Conservation (phyloP, 352 stramenopile genomes). For the Phytophthora pini region DNA sequence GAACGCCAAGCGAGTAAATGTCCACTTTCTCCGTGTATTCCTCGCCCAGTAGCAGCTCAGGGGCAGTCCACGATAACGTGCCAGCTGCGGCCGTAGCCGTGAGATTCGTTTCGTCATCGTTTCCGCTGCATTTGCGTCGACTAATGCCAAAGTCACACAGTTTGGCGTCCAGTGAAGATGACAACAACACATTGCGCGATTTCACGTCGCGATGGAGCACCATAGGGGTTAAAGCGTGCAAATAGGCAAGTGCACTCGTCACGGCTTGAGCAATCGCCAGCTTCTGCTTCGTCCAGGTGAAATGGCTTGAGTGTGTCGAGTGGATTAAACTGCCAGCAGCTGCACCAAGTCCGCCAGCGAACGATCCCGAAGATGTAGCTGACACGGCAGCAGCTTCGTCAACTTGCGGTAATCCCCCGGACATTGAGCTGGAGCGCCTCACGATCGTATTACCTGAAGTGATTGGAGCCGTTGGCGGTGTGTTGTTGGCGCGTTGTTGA, state of each 20-base stretch:
- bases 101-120: constrained; percentile 48
- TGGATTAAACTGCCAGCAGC: constrained; percentile 21
- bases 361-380: constrained; percentile 27
- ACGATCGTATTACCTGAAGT: constrained; percentile 19
- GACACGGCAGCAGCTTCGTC: constrained; percentile 24
- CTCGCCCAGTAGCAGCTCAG: constrained; percentile 67
- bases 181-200: constrained; percentile 88
- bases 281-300: constrained; percentile 62
- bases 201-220: constrained; percentile 90
- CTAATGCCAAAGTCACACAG: constrained; percentile 65
- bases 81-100: constrained; percentile 57
- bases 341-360: constrained; percentile 12
- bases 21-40: constrained; percentile 80
- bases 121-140: constrained; percentile 55
- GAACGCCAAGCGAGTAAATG: constrained; percentile 82
- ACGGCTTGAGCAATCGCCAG: constrained; percentile 62
- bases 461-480: constrained; percentile 8
- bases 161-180: constrained; percentile 54
- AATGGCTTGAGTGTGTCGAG: constrained; percentile 35
- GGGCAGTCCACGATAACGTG: constrained; percentile 72
- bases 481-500: constrained; percentile 25
- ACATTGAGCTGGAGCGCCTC: constrained; percentile 25
- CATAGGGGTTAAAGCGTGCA: constrained; percentile 79
- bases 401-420: constrained; percentile 18
- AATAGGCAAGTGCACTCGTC: constrained; percentile 75